phyloP scores from a whole-genome alignment of 371 early-diverging fungal genomes.

The Zychaea mexicana region DNA sequence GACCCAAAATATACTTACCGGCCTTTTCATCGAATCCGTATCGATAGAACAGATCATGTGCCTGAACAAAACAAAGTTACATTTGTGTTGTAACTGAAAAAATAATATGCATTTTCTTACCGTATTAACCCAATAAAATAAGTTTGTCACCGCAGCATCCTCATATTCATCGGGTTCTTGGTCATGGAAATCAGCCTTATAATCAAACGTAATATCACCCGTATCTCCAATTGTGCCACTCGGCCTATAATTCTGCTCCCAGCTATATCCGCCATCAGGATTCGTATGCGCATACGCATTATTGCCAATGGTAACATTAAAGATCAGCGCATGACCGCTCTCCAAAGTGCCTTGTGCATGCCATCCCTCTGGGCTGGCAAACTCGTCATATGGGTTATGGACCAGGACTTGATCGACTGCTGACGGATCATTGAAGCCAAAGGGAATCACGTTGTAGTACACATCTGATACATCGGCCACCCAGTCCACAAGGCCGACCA shows the following conservation, averaged over 20 bases:
- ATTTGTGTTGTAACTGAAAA: neutral
- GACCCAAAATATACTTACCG: conserved; percentile 45
- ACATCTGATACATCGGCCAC: conserved; percentile 62
- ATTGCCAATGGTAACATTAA: conserved; percentile 72
- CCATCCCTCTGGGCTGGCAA: conserved; percentile 85
- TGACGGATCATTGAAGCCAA: conserved; percentile 87
- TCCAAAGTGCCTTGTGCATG: conserved; percentile 49
- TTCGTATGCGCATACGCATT: conserved; percentile 57
- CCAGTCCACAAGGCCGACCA: conserved; percentile 87
- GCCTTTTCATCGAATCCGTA: conserved; percentile 94
- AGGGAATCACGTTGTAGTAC: conserved; percentile 82
- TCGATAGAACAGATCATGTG: conserved; percentile 83
- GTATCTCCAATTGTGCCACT: conserved; percentile 49
- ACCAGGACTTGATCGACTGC: conserved; percentile 69
- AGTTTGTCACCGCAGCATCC: conserved; percentile 89
- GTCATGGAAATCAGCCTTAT: conserved; percentile 64
- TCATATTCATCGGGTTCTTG: conserved; percentile 73
- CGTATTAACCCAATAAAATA: conserved; percentile 94
- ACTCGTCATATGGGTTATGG: conserved; percentile 69
- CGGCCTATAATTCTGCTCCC: conserved; percentile 80
- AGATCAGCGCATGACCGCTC: conserved; percentile 45
- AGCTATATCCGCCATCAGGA: conserved; percentile 46
- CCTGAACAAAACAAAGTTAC: conserved; percentile 19
- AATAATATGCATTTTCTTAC: conserved; percentile 15
- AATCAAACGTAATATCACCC: conserved; percentile 75